Evolutionary conservation across 2,329 filamentous ascomycete species (phyloP).

Genomic region (Ramularia collo-cygni): DNA sequence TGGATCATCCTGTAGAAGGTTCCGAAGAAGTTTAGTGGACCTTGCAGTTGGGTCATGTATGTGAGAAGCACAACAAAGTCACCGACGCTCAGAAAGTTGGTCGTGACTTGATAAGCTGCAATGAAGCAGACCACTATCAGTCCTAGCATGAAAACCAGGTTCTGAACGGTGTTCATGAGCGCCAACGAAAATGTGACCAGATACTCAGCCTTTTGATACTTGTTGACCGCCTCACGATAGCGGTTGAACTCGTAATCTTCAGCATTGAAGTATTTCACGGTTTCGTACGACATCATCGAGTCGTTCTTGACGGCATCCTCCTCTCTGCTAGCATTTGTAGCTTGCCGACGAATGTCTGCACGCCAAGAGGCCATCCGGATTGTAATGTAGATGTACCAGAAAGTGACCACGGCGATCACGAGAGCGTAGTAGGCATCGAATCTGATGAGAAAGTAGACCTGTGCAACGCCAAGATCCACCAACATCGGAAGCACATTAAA

Average conservation of each 20-base stretch:
- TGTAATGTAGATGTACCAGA: constrained; percentile 94
- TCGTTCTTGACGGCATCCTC: constrained; percentile 98
- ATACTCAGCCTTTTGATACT: constrained; percentile 53
- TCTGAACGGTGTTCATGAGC: constrained; percentile 55
- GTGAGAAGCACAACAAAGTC: constrained; percentile 65
- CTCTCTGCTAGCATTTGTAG: constrained; percentile 91
- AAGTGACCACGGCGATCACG: constrained; percentile 82
- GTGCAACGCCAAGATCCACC: constrained; percentile 77
- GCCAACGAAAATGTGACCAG: constrained; percentile 51
- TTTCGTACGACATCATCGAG: constrained; percentile 96
- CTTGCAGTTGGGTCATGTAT: constrained; percentile 67
- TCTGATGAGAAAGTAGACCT: constrained; percentile 67
- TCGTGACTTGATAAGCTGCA: constrained; percentile 61
- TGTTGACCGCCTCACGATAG: constrained; percentile 50
- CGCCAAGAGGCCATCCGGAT: constrained; percentile 93
- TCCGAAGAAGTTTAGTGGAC: constrained; percentile 69
- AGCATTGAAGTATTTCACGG: constrained; percentile 60
- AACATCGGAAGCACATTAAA: constrained; percentile 96
- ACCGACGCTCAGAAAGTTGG: constrained; percentile 54
- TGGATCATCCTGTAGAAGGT: constrained; percentile 95
- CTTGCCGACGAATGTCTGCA: constrained; percentile 81
- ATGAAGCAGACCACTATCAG: constrained; percentile 64
- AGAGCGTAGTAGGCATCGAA: constrained; percentile 90
- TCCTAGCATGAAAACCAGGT: constrained; percentile 56
- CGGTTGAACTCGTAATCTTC: constrained; percentile 52